Percentiles rank a stretch among this genome's conserved stretches.
Conservation (phyloP, 2,329 filamentous ascomycete genomes). For the Delphinella strobiligena region DNA sequence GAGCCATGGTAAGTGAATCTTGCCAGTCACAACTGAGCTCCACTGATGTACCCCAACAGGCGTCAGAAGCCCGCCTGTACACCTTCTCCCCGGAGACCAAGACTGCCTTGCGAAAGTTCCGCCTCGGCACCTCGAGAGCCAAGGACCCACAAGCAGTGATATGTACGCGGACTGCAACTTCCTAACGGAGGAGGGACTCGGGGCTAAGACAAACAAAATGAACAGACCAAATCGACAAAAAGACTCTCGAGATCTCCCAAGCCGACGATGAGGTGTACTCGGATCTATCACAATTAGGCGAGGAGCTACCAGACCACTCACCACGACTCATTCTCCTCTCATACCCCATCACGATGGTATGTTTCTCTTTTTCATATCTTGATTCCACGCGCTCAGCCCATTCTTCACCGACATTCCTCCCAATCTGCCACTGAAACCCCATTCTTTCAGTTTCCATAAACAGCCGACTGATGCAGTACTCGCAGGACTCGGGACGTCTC, state of each 20-base stretch:
- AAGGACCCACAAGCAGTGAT: constrained; percentile 84
- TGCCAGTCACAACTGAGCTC: not conserved
- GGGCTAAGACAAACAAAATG: constrained; percentile 5
- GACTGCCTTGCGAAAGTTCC: constrained; percentile 86
- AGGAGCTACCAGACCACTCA: constrained; percentile 85
- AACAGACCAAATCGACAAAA: constrained; percentile 79
- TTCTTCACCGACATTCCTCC: too few relatives aligned
- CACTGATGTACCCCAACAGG: constrained; percentile 18
- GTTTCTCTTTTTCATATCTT: constrained; percentile 15
- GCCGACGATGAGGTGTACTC: constrained; percentile 73
- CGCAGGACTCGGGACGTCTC: constrained; percentile 41
- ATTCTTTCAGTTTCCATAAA: too few relatives aligned
- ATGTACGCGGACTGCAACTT: constrained; percentile 51
- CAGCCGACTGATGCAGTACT: too few relatives aligned
- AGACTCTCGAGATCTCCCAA: constrained; percentile 77
- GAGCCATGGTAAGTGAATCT: not conserved
- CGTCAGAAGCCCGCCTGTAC: constrained; percentile 81
- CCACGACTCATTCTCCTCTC: constrained; percentile 83
- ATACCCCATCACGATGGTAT: constrained; percentile 77
- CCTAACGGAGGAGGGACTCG: not conserved
- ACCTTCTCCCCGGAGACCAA: constrained; percentile 86
- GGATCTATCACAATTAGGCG: constrained; percentile 65
- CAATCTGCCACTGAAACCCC: too few relatives aligned
- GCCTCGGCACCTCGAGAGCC: constrained; percentile 75
- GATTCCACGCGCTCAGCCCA: not conserved